Evolutionary conservation across 371 early-diverging fungal species (phyloP), one percentile per base, ranked within the genome.

Genomic region (Globomyces sp.): DNA sequence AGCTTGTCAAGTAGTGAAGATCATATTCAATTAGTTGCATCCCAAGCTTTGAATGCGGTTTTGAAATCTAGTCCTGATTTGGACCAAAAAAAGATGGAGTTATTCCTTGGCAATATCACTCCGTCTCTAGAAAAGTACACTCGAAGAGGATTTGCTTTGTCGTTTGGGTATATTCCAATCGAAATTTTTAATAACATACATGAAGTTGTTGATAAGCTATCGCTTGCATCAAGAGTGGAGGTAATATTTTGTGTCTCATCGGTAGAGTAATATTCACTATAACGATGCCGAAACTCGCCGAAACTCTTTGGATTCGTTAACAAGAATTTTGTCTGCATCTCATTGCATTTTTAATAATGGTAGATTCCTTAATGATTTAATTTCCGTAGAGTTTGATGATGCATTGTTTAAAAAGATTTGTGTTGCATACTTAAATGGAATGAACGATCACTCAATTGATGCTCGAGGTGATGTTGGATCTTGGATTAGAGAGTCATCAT

Each of bases 401-500:
- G 71, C 73, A 3, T 64, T 82, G 9, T 86, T 85, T 42, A 65
- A 69, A n/a, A 52, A 42, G 2, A 66, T 88, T 4, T 44, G 87
- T 9, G 58, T 73, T 0, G 70, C 81, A 1, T 74, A 87, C 36
- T 64, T 85, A 34, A 65, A 51, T 0, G 91, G 90, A 8, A 74
- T 95, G 53, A 78, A 85, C 5, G 97, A 98, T 72, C 94, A 95
- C 68, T 88, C 87, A 48, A 85, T 85, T 1, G 95, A 96, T 67
- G 86, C 88, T 45, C 87, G 96, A 39, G 98, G 98, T 11, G 98
- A 98, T 75, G 91, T 98, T 10, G 98, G 98, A 0, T 94, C 95
- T 0, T 92, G 93, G 91, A 86, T 93, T 3, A 91, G 98, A 34
- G 82, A 87, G 66, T 87, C 89, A 4, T 76, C 83, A 44, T 87